Conservation (phyloP, 176 grass and related monocot species). For the Oryza rufipogon region DNA sequence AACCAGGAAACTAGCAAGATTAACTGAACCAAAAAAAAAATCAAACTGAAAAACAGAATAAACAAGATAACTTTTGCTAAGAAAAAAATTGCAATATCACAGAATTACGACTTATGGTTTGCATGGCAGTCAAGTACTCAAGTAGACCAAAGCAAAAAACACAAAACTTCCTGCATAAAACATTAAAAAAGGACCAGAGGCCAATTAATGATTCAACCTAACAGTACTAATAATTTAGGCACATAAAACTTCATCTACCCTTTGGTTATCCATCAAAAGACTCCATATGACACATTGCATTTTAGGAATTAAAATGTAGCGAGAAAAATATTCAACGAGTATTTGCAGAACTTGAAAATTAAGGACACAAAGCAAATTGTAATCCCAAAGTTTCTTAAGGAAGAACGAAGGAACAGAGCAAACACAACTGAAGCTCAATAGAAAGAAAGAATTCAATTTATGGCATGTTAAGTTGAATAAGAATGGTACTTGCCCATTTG, state of each 20-base stretch:
- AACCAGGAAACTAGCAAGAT: too few relatives aligned
- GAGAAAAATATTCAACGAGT: not conserved
- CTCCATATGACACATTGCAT: not conserved
- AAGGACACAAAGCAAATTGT: not conserved
- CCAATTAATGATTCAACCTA: not conserved
- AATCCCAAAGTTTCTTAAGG: not conserved
- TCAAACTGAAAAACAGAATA: not conserved
- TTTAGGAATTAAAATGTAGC: not conserved
- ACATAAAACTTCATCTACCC: not conserved
- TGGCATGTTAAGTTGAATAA: not conserved
- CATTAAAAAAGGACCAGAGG: not conserved
- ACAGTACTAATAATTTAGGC: too few relatives aligned
- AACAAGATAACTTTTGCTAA: not conserved
- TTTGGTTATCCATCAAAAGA: not conserved
- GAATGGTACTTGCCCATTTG: not conserved
- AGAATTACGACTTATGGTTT: not conserved
- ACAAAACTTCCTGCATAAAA: not conserved
- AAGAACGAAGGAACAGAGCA: not conserved
- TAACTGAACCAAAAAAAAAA: not conserved
- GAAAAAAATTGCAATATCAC: not conserved
- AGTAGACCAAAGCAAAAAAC: not conserved
- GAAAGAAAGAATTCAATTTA: not conserved
- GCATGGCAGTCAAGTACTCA: not conserved
- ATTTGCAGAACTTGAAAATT: not conserved
- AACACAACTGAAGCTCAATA: not conserved